These are phyloP conservation scores for Saxophila tyrrhenica DNA, from an alignment of 495 filamentous ascomycete species.

Conservation along the genomic window DNA sequence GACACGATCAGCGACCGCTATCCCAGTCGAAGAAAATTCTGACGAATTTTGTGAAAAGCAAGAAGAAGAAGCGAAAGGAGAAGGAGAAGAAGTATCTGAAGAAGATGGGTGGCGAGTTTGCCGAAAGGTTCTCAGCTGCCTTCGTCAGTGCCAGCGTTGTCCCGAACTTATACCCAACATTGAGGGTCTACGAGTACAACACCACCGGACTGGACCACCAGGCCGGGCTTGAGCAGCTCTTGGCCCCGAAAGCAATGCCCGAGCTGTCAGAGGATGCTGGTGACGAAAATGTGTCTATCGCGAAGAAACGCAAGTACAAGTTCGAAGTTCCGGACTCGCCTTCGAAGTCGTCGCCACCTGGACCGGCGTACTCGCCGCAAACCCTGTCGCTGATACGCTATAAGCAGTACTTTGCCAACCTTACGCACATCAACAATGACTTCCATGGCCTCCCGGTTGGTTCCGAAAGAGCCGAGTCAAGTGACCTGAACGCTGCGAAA, in stretches of 20 bases:
- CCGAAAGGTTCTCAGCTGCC: slow-evolving; percentile 71
- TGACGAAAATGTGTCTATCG: neutral
- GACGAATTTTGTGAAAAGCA: slow-evolving; percentile 29
- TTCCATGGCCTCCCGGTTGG: slow-evolving; percentile 23
- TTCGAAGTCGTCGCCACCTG: slow-evolving; percentile 60
- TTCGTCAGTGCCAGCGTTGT: slow-evolving; percentile 77
- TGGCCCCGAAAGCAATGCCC: neutral
- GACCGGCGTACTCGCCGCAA: slow-evolving; percentile 86
- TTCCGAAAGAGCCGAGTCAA: neutral
- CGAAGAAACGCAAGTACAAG: slow-evolving; percentile 37
- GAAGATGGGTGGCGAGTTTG: slow-evolving; percentile 66
- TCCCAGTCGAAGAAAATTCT: neutral
- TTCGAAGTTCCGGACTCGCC: slow-evolving; percentile 61
- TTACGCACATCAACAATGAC: slow-evolving; percentile 73
- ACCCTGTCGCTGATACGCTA: slow-evolving; percentile 62
- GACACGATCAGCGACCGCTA: slow-evolving; percentile 7
- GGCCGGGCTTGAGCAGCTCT: neutral
- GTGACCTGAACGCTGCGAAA: slow-evolving; percentile 21
- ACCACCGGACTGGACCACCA: slow-evolving; percentile 59
- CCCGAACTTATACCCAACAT: slow-evolving; percentile 82
- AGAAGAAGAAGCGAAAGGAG: slow-evolving; percentile 31
- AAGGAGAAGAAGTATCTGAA: slow-evolving; percentile 39
- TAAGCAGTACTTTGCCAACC: slow-evolving; percentile 86
- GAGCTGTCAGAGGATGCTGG: neutral
- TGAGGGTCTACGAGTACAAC: slow-evolving; percentile 88